Evolutionary conservation across 495 filamentous ascomycete species (phyloP).

Genomic region (Hypoxylon lenormandii): DNA sequence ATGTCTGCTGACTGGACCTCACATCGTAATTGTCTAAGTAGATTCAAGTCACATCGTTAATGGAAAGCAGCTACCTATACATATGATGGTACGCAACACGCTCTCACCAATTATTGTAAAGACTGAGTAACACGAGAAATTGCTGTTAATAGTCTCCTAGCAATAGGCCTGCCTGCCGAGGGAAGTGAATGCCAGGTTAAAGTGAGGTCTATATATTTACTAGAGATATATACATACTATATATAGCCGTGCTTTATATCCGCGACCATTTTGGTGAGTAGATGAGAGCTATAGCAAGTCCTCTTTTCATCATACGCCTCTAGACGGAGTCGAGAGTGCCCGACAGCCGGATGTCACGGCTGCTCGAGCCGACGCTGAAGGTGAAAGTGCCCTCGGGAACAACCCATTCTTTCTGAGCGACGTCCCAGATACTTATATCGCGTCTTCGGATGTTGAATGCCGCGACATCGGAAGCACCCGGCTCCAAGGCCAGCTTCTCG

Average conservation of each 20-base stretch:
- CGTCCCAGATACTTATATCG: slow-evolving; percentile 71
- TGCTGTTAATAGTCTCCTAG: no score
- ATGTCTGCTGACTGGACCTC: no score
- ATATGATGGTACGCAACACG: no score
- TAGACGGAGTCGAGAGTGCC: slow-evolving; percentile 54
- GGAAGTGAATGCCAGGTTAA: no score
- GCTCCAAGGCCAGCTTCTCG: slow-evolving; percentile 63
- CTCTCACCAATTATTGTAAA: no score
- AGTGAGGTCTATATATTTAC: no score
- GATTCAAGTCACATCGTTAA: no score
- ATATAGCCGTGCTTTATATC: neutral
- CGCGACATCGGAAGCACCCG: slow-evolving; percentile 59
- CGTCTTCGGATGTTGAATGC: slow-evolving; percentile 63
- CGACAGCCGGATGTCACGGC: slow-evolving; percentile 62
- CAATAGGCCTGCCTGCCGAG: no score
- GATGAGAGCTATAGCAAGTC: neutral
- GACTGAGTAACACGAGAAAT: no score
- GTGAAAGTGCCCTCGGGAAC: slow-evolving; percentile 63
- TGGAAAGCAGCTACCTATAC: no score
- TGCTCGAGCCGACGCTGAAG: slow-evolving; percentile 64
- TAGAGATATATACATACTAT: neutral
- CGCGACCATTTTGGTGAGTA: neutral
- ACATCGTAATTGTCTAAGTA: no score
- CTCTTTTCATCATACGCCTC: neutral
- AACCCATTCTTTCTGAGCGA: slow-evolving; percentile 62